Evolutionary conservation across 2,329 filamentous ascomycete genomes (phyloP), one percentile per base, ranked within the genome.

Genomic region (Stromatinia cepivora): DNA sequence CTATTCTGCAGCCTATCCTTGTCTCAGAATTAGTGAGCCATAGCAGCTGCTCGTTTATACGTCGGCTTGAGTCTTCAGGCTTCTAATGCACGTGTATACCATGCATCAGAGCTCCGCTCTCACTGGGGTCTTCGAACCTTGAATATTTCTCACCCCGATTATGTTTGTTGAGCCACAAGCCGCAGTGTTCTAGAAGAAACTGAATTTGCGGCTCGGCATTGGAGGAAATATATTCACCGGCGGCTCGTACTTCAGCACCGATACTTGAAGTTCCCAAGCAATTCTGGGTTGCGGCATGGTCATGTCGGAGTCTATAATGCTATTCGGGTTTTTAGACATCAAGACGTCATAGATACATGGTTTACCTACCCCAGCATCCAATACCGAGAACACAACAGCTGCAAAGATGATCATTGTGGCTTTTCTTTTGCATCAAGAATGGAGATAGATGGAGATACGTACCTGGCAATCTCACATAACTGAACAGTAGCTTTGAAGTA

Each of bases 31-130:
- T 3, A 22, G 64, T 39, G 34, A 52, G 45, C 65, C 54, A 61
- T 45, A n/a, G 36, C 34, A 68, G 66, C 66, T 58, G 58, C 53
- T 68, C 58, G 66, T 56, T 48, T 64, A 64, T 52, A 48, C 64
- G 64, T 68, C 48, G 48, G 66, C 66, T 64, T 56, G 11, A 56
- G 36, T 20, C 48, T 64, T 46, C 31, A 39, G 39, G 15, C 34
- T 66, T 48, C 15, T 31, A 20, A 5, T n/a, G 28, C 50, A 66
- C 54, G 64, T 66, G 52, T 48, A 15, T 63, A 36, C 59, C 59
- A 13, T 36, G 36, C 28, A 25, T 7, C 48, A 48, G 28, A 17
- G 20, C 20, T 52, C 22, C 20, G 39, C 34, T 48, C 15, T 61
- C 6, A 9, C 57, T n/a, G 11, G 58, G 42, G 3, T 36, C 9